These are phyloP conservation scores for Colletotrichum tabaci DNA, from an alignment of 2,329 filamentous ascomycete genomes.

Conservation along the genomic window DNA sequence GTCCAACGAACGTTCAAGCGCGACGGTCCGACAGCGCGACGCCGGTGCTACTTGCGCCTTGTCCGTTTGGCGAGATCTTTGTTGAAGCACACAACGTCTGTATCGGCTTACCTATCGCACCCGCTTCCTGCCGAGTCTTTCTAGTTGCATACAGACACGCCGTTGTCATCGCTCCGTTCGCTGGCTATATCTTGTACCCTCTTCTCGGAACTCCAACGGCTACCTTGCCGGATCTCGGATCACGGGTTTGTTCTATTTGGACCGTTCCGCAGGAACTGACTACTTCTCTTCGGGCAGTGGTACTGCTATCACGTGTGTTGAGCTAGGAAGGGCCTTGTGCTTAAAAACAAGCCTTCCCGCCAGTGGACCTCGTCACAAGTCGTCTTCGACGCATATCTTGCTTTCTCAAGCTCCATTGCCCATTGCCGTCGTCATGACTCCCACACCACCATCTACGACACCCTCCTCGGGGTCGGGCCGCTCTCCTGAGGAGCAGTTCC, in stretches of 20 bases:
- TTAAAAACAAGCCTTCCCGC: not conserved
- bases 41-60: conserved; percentile 13
- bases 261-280: not conserved
- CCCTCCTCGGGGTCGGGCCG: conserved; percentile 79
- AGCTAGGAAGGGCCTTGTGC: conserved; percentile 7
- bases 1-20: not conserved
- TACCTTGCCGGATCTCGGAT: conserved; percentile 1
- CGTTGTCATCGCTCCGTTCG: conserved; percentile 19
- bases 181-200: conserved; percentile 26
- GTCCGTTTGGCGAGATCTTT: conserved; percentile 9
- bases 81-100: conserved; percentile 20
- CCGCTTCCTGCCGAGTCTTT: not conserved
- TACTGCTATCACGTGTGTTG: conserved; percentile 13
- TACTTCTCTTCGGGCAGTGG: conserved; percentile 6
- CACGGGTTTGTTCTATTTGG: conserved; percentile 13
- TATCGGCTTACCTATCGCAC: conserved; percentile 4
- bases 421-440: conserved; percentile 71
- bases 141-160: conserved; percentile 16
- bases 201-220: conserved; percentile 13
- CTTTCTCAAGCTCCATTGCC: conserved; percentile 13
- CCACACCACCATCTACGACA: conserved; percentile 83
- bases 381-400: not conserved
- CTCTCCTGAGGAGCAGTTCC: conserved; percentile 88
- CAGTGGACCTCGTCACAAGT: conserved; percentile 16
- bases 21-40: conserved; percentile 1